Evolutionary conservation across 805 yeast species (phyloP).

Genomic region (Metschnikowia vanudenii): DNA sequence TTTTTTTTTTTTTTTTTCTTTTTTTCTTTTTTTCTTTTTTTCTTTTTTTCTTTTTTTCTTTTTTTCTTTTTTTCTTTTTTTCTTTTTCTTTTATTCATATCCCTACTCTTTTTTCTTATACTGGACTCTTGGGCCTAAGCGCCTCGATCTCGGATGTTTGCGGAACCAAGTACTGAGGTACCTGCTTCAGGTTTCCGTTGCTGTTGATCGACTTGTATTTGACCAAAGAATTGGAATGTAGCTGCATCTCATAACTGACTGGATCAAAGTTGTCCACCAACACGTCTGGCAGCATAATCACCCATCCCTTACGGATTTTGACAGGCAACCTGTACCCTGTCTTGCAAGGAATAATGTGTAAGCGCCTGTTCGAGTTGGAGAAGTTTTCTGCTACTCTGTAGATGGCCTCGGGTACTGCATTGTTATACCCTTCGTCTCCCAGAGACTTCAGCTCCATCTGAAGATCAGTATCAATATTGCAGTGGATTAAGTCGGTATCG

Average conservation of each 20-base stretch:
- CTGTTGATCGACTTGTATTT: slow-evolving; percentile 19
- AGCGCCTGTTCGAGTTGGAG: slow-evolving; percentile 72
- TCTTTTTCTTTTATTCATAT: background rate
- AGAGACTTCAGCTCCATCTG: slow-evolving; percentile 51
- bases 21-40: background rate
- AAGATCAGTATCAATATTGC: slow-evolving; percentile 88
- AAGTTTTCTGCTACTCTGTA: slow-evolving; percentile 88
- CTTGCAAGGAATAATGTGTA: slow-evolving; percentile 79
- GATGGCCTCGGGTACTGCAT: slow-evolving; percentile 61
- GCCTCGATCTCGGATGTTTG: slow-evolving; percentile 70
- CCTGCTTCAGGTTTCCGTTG: slow-evolving; percentile 23
- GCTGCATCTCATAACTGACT: slow-evolving; percentile 29
- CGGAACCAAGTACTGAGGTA: slow-evolving; percentile 59
- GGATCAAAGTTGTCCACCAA: slow-evolving; percentile 64
- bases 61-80: background rate
- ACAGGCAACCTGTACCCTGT: slow-evolving; percentile 66
- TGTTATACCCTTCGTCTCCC: slow-evolving; percentile 14
- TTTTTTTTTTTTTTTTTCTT: background rate
- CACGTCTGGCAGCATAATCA: slow-evolving; percentile 80
- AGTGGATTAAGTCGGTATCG: slow-evolving; percentile 82
- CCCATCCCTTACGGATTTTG: slow-evolving; percentile 84
- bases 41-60: background rate
- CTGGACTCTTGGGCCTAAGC: slow-evolving; percentile 82
- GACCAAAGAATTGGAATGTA: slow-evolving; percentile 32
- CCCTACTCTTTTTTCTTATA: background rate